Base-by-base conservation (phyloP, 495 filamentous ascomycete species). In the Penicillium antarcticum region DNA sequence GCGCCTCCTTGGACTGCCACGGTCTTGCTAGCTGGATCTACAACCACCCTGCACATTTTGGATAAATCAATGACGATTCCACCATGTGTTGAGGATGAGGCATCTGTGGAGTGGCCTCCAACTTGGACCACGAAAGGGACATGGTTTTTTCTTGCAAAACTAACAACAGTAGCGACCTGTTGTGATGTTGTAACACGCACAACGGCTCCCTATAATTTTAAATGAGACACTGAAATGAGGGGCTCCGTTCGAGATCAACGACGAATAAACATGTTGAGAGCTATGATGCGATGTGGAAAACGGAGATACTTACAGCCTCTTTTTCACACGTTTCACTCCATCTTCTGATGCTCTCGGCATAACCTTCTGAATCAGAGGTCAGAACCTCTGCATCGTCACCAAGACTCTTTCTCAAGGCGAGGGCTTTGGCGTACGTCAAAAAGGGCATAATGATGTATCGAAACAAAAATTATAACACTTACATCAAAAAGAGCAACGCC, bases 31-130 rank as follows among this genome's bases (percentile, higher is more conserved):
- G 62, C 62, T 10, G 61, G 45, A 42, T 80, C 71, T 14, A 80
- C 71, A 2, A 52, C 45, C 10, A 82, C 77, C 0, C 48, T 43
- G 12, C 63, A 56, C 70, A 84, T 69, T 24, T 66, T 58, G 17
- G 55, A 65, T 6, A 83, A 61, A 53, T 80, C 73, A 35, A 84
- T 74, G 16, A 80, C 63, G 3, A 82, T 54, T 16, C 77, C 79
- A 12, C 55, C 60, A n/a, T 57, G 42, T 11, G 47, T 48, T 11
- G 53, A 42, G 1, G 59, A 60, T 1, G 56, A 45, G 4, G 46
- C 51, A 12, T 33, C 55, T 0, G 62, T 60, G 12, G 51, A 48
- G 35, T 50, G 52, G 1, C 54, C 51, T 1, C 62, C 59, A 16
- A 38, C 52, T 12, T 52, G 41, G 5, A 66, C 56, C 2, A 44